Conservation (phyloP, 805 yeast species). For the Barnettozyma sucrosica region DNA sequence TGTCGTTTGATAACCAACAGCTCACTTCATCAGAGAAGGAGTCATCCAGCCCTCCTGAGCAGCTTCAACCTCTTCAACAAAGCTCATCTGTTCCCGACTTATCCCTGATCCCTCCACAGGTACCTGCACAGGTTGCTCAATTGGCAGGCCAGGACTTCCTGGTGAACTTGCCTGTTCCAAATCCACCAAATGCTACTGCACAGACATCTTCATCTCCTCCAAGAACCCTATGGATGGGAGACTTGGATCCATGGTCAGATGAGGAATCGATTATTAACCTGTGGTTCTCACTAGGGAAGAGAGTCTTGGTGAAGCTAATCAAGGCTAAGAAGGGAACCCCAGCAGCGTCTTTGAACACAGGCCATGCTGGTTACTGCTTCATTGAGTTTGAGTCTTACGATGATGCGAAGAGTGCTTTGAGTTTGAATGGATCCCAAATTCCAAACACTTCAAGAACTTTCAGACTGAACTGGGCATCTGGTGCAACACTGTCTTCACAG, state of each 20-base stretch:
- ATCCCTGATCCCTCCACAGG: conserved; percentile 4
- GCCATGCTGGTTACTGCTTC: conserved; percentile 68
- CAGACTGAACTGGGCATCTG: conserved; percentile 79
- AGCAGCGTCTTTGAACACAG: conserved; percentile 29
- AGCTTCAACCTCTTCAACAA: conserved; percentile 2
- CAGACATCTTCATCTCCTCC: conserved; percentile 45
- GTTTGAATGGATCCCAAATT: conserved; percentile 57
- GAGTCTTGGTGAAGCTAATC: conserved; percentile 63
- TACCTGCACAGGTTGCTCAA: conserved; percentile 19
- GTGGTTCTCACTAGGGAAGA: conserved; percentile 52
- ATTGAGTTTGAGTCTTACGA: conserved; percentile 65
- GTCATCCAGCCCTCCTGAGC: conserved; percentile 8
- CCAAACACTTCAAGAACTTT: conserved; percentile 62
- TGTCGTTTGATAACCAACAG: conserved; percentile 7
- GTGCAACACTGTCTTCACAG: conserved; percentile 69
- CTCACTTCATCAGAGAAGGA: conserved; percentile 4
- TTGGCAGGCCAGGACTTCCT: conserved; percentile 23
- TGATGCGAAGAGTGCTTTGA: conserved; percentile 63
- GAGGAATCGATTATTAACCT: conserved; percentile 53
- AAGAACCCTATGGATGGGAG: conserved; percentile 85
- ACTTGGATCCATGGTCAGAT: conserved; percentile 73
- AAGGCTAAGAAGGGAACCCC: conserved; percentile 40
- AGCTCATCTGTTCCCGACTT: conserved; percentile 6
- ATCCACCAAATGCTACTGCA: conserved; percentile 49
- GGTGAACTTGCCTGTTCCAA: conserved; percentile 35